A percentile compares a stretch with the other conserved stretches of the same genome.
phyloP scores from a whole-genome alignment of 768 basidiomycete species.

The Collybia nuda region DNA sequence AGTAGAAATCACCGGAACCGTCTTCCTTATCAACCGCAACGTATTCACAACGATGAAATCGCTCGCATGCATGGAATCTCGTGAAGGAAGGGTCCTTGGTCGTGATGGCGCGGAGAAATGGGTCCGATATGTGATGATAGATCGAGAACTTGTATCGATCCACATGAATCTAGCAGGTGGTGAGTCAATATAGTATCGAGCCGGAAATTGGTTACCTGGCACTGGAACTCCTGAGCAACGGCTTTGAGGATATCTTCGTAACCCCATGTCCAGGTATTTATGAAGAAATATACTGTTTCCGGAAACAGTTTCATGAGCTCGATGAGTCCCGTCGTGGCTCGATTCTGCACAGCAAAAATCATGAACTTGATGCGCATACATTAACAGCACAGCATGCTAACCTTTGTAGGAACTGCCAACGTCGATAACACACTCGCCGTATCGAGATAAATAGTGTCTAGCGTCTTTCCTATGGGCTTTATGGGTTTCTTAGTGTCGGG shows the following conservation, averaged over 20 bases:
- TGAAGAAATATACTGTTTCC: slow-evolving; percentile 69
- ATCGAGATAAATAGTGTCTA: slow-evolving; percentile 84
- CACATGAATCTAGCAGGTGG: slow-evolving; percentile 67
- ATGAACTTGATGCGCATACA: background rate
- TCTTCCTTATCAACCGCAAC: slow-evolving; percentile 45
- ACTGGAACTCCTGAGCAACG: slow-evolving; percentile 63
- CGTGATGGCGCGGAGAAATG: slow-evolving; percentile 57
- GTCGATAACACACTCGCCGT: slow-evolving; percentile 66
- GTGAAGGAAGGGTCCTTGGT: slow-evolving; percentile 62
- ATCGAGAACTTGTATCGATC: slow-evolving; percentile 85
- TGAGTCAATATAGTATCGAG: background rate
- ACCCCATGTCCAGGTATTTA: slow-evolving; percentile 96
- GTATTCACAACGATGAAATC: slow-evolving; percentile 68
- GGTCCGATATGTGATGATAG: slow-evolving; percentile 57
- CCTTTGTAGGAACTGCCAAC: slow-evolving; percentile 60
- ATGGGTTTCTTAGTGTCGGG: background rate
- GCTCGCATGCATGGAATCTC: slow-evolving; percentile 94
- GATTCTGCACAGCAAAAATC: slow-evolving; percentile 41
- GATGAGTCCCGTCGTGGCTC: slow-evolving; percentile 66
- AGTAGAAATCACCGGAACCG: slow-evolving; percentile 15
- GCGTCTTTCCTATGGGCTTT: slow-evolving; percentile 32
- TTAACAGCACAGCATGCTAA: slow-evolving; percentile 14
- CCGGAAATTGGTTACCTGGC: slow-evolving; percentile 40
- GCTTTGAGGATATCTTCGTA: slow-evolving; percentile 90
- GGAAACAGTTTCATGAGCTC: slow-evolving; percentile 72